Evolutionary conservation across 345 rosid genomes (phyloP).

Genomic region (Litchi chinensis): DNA sequence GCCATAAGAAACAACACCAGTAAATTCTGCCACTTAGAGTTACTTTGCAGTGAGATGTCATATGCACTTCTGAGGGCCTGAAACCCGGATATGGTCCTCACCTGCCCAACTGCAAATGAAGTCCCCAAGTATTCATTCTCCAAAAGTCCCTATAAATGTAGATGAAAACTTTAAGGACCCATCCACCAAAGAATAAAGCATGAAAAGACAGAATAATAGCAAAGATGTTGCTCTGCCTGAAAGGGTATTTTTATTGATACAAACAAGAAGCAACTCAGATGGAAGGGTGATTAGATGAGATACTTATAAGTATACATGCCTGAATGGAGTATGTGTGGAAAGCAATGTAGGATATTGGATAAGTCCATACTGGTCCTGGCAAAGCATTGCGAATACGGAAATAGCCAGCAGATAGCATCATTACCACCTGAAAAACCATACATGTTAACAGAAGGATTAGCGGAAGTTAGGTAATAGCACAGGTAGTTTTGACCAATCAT

Average conservation of each 20-base stretch:
- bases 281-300: neutral
- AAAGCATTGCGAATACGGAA: conserved; percentile 81
- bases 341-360: conserved; percentile 85
- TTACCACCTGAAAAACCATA: conserved; percentile 65
- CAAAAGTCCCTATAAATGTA: conserved; percentile 66
- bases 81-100: conserved; percentile 82
- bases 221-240: neutral
- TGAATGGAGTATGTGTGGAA: conserved; percentile 90
- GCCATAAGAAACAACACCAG: conserved; percentile 81
- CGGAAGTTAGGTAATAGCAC: neutral
- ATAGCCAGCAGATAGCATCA: conserved; percentile 98
- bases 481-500: neutral
- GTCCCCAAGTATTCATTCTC: conserved; percentile 92
- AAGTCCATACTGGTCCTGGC: conserved; percentile 85
- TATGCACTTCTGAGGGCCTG: conserved; percentile 74
- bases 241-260: neutral
- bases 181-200: neutral
- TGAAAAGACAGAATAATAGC: neutral
- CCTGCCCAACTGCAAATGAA: conserved; percentile 88
- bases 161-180: neutral
- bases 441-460: conserved; percentile 11
- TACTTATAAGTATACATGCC: conserved; percentile 42
- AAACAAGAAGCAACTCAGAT: neutral
- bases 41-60: conserved; percentile 69
- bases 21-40: conserved; percentile 88